A percentile compares a stretch with the other conserved stretches of the same genome.
Conservation (phyloP, 1,284 basidiomycete genomes). For the Puccinia sorghi region DNA sequence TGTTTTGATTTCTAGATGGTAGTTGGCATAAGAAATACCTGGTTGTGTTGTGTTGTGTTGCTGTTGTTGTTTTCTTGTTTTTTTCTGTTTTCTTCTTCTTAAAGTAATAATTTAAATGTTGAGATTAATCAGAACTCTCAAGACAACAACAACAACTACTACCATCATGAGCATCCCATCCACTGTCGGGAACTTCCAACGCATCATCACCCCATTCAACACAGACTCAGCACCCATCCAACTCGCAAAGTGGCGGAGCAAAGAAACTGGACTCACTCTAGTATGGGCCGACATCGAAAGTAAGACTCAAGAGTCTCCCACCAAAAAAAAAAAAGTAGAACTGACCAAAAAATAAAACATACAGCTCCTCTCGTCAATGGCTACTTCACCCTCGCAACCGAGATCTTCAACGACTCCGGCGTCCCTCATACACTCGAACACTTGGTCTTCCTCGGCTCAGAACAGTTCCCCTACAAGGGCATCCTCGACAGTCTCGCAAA, state of each 20-base stretch:
- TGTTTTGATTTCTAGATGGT: background rate
- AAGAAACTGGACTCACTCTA: constrained; percentile 71
- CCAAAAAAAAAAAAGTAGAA: background rate
- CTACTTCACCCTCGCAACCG: constrained; percentile 66
- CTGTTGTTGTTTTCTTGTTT: no score
- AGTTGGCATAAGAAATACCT: background rate
- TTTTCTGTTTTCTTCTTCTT: no score
- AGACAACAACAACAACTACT: background rate
- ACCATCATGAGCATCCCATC: background rate
- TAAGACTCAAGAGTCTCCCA: background rate
- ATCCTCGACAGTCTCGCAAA: constrained; percentile 97
- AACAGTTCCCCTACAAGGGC: constrained; percentile 83
- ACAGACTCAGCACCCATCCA: constrained; percentile 71
- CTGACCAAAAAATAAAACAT: no score
- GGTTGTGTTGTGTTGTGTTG: background rate
- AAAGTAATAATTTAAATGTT: no score
- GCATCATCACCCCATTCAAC: constrained; percentile 70
- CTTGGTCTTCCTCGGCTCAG: constrained; percentile 89
- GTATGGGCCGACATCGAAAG: constrained; percentile 60
- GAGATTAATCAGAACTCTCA: no score
- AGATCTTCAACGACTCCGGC: constrained; percentile 88
- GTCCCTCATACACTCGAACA: constrained; percentile 93
- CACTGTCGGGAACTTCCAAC: constrained; percentile 70
- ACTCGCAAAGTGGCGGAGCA: constrained; percentile 81
- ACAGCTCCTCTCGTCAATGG: constrained; percentile 85